These are phyloP conservation scores for Plenodomus lindquistii DNA, from an alignment of 2,329 filamentous ascomycete genomes.

Conservation along the genomic window DNA sequence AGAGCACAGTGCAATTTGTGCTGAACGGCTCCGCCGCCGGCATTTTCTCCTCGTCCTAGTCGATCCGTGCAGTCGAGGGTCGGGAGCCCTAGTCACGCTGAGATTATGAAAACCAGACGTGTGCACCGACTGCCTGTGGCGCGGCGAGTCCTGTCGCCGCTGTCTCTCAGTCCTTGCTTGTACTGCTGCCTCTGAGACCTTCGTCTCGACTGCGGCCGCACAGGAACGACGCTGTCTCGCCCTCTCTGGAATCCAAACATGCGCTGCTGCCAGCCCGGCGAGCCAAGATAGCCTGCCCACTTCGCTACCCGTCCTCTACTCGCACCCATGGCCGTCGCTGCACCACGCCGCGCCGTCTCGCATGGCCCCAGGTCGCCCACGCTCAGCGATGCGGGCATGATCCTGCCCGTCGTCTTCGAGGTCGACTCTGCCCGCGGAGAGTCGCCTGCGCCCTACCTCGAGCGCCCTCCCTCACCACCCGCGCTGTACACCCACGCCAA, in stretches of 20 bases:
- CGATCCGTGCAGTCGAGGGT: constrained; percentile 23
- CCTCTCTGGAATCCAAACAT: constrained; percentile 16
- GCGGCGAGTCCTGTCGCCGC: constrained; percentile 18
- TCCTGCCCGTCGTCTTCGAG: constrained; percentile 70
- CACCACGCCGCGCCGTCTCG: constrained; percentile 18
- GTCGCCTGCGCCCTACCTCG: constrained; percentile 56
- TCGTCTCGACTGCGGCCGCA: neutral
- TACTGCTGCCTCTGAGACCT: neutral
- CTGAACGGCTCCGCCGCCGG: constrained; percentile 7
- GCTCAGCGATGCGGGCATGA: constrained; percentile 92
- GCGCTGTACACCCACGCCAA: constrained; percentile 29
- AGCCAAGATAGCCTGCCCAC: constrained; percentile 25
- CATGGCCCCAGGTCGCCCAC: constrained; percentile 66
- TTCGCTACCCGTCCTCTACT: neutral
- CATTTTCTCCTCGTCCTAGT: constrained; percentile 22
- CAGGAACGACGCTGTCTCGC: constrained; percentile 2
- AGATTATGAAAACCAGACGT: constrained; percentile 18
- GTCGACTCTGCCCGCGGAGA: constrained; percentile 46
- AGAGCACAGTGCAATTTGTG: constrained; percentile 14
- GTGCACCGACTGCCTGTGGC: constrained; percentile 22
- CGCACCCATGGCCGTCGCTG: constrained; percentile 25
- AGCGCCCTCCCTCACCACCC: constrained; percentile 49
- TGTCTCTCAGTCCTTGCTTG: constrained; percentile 4
- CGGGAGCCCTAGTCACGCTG: constrained; percentile 23
- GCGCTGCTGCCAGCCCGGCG: constrained; percentile 18